Percentiles rank a stretch among this genome's conserved stretches.
phyloP scores from a whole-genome alignment of 768 basidiomycete genomes.

The Naganishia antarctica region DNA sequence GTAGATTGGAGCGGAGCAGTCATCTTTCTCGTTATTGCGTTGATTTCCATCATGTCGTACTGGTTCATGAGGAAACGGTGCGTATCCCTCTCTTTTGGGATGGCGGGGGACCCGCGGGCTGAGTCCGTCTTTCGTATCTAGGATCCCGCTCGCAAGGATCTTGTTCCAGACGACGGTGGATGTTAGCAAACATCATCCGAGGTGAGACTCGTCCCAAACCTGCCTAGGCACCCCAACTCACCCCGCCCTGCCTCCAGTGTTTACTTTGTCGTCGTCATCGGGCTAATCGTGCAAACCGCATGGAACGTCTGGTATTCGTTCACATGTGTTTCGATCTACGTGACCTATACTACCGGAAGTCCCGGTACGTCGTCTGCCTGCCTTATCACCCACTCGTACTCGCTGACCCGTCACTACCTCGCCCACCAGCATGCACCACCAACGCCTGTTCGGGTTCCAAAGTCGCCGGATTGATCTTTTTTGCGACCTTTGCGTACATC shows the following conservation, averaged over 20 bases:
- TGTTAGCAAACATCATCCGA: slow-evolving; percentile 75
- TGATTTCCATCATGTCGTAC: slow-evolving; percentile 70
- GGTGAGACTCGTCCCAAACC: too few relatives aligned
- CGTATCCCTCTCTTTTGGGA: slow-evolving; percentile 6
- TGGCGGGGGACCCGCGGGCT: too few relatives aligned
- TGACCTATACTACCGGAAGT: slow-evolving; percentile 73
- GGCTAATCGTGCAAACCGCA: slow-evolving; percentile 67
- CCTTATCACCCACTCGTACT: too few relatives aligned
- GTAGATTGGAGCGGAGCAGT: slow-evolving; percentile 66
- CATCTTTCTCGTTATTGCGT: slow-evolving; percentile 73
- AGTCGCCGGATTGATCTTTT: slow-evolving; percentile 74
- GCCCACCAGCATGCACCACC: slow-evolving; percentile 45
- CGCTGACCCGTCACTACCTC: background rate
- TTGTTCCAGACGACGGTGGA: slow-evolving; percentile 79
- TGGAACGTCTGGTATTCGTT: slow-evolving; percentile 76
- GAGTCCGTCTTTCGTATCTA: slow-evolving; percentile 34
- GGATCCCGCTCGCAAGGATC: slow-evolving; percentile 73
- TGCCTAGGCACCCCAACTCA: slow-evolving; percentile 48
- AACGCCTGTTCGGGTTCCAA: slow-evolving; percentile 65
- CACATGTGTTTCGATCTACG: slow-evolving; percentile 66
- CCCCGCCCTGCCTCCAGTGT: slow-evolving; percentile 50
- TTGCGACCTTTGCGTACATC: slow-evolving; percentile 72
- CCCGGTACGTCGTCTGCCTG: slow-evolving; percentile 64
- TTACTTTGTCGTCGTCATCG: slow-evolving; percentile 67
- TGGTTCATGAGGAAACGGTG: slow-evolving; percentile 53